Evolutionary conservation across 2,329 filamentous ascomycete genomes (phyloP).

Genomic region (Arthrocladium fulminans): DNA sequence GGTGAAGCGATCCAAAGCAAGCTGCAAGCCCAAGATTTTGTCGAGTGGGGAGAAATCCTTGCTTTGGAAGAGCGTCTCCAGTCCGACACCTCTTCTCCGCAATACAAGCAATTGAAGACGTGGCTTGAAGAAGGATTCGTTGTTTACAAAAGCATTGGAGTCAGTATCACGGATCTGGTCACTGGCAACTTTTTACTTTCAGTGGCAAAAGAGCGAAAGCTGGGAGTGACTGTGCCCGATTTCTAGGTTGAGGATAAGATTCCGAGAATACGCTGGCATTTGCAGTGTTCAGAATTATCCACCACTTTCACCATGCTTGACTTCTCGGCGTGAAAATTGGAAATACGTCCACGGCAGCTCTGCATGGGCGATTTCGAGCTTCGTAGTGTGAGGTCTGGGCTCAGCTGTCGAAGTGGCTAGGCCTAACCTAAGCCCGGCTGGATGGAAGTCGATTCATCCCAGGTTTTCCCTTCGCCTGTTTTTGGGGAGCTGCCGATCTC

Average conservation of each 20-base stretch:
- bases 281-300: too few relatives aligned
- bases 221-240: background rate
- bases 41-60: conserved; percentile 1
- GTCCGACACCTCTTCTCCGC: background rate
- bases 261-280: too few relatives aligned
- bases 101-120: background rate
- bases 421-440: too few relatives aligned
- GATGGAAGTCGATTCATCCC: too few relatives aligned
- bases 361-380: background rate
- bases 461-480: too few relatives aligned
- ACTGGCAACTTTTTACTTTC: background rate
- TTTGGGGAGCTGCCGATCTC: too few relatives aligned
- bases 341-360: too few relatives aligned
- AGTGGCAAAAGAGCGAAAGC: background rate
- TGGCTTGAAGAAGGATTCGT: conserved; percentile 2
- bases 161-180: conserved; percentile 1
- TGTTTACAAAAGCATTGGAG: background rate
- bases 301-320: too few relatives aligned
- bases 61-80: background rate
- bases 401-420: too few relatives aligned
- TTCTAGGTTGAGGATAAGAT: too few relatives aligned
- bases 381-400: background rate
- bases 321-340: too few relatives aligned
- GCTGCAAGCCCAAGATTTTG: conserved; percentile 3
- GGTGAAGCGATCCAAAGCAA: conserved; percentile 46